phyloP scores from a whole-genome alignment of 352 stramenopile species.

The Globisporangium radiosum region DNA sequence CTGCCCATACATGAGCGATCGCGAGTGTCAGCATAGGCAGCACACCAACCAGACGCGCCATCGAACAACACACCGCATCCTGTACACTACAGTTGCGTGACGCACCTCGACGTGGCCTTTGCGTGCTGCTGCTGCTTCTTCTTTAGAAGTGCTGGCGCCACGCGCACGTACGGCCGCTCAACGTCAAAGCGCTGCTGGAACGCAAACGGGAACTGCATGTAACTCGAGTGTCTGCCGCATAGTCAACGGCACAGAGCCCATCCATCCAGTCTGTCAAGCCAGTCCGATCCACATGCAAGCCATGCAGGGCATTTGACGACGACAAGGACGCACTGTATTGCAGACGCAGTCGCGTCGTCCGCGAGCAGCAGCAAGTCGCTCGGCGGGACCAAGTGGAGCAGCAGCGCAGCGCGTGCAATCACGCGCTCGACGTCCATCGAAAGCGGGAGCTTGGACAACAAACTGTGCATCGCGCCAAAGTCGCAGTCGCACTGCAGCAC shows the following conservation, averaged over 20 bases:
- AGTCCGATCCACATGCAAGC: too few relatives aligned
- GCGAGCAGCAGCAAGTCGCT: slow-evolving; percentile 22
- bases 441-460: slow-evolving; percentile 68
- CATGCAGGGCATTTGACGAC: too few relatives aligned
- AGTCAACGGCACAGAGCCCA: too few relatives aligned
- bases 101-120: too few relatives aligned
- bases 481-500: slow-evolving; percentile 69
- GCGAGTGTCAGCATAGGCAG: too few relatives aligned
- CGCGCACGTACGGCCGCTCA: slow-evolving; percentile 4
- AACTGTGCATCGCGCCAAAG: slow-evolving; percentile 69
- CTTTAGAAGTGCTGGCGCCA: not conserved
- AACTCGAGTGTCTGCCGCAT: slow-evolving; percentile 78
- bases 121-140: too few relatives aligned
- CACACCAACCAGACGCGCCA: too few relatives aligned
- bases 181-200: slow-evolving; percentile 10
- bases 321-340: slow-evolving; percentile 75
- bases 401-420: slow-evolving; percentile 35
- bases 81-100: too few relatives aligned
- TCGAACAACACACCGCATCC: too few relatives aligned
- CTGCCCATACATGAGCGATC: too few relatives aligned
- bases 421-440: slow-evolving; percentile 68
- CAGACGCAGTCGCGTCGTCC: slow-evolving; percentile 62
- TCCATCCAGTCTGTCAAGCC: too few relatives aligned
- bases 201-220: slow-evolving; percentile 26
- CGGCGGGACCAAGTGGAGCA: slow-evolving; percentile 58